A percentile compares a stretch with the other conserved stretches of the same genome.
Evolutionary conservation across 2,329 filamentous ascomycete species (phyloP).

Genomic region (Ceratocystis papillata): DNA sequence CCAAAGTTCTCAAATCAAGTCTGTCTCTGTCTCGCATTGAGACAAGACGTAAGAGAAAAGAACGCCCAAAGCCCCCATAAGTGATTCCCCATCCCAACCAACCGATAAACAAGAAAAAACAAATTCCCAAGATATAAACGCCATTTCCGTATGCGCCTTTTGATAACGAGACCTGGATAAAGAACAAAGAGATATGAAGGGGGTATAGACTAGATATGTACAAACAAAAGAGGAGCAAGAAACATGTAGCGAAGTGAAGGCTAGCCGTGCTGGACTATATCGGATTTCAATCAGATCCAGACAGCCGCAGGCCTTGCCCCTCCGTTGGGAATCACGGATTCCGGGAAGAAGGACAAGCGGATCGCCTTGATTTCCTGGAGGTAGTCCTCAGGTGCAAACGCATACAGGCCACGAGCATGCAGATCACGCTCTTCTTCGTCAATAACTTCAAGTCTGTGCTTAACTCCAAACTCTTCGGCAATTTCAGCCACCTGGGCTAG

Average conservation of each 20-base stretch:
- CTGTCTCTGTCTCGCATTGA: background rate
- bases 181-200: conserved; percentile 4
- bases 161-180: background rate
- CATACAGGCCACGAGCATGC: conserved; percentile 55
- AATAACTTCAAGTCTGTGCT: conserved; percentile 47
- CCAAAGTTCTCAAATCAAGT: background rate
- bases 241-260: background rate
- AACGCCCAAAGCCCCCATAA: conserved; percentile 1
- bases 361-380: conserved; percentile 65
- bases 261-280: too few species aligned
- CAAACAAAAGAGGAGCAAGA: conserved; percentile 15
- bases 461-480: conserved; percentile 71
- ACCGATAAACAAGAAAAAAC: background rate
- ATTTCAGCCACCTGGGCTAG: conserved; percentile 86
- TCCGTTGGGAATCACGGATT: conserved; percentile 26
- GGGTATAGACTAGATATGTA: conserved; percentile 21
- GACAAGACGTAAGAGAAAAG: conserved; percentile 2
- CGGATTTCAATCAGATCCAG: conserved; percentile 39
- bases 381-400: conserved; percentile 74
- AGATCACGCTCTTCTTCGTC: conserved; percentile 68
- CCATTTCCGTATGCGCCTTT: background rate
- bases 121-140: background rate
- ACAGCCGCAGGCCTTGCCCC: conserved; percentile 30
- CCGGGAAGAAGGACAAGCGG: conserved; percentile 49
- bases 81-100: background rate